Conservation (phyloP, 345 rosid genomes). For the Durio zibethinus region DNA sequence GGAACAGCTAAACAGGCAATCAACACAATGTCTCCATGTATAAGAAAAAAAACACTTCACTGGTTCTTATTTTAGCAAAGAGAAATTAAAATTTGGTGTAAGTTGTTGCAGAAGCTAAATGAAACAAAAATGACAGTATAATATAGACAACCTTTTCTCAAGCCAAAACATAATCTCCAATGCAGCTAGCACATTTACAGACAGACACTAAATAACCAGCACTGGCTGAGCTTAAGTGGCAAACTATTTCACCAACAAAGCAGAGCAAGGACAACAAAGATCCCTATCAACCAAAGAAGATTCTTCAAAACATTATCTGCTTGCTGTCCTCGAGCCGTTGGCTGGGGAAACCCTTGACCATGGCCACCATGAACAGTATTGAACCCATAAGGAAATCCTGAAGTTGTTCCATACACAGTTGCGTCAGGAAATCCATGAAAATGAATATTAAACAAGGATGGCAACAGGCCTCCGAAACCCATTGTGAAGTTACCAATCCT, state of each 20-base stretch:
- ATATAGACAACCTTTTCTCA: not conserved
- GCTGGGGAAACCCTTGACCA: conserved; percentile 40
- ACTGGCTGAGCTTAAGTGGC: not conserved
- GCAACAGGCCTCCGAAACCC: conserved; percentile 74
- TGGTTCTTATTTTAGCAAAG: not conserved
- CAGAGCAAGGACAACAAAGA: conserved; percentile 50
- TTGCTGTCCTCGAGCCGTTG: conserved; percentile 37
- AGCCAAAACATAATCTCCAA: not conserved
- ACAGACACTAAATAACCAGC: not conserved
- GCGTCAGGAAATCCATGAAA: conserved; percentile 74
- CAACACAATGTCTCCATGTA: not conserved
- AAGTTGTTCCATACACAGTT: conserved; percentile 53
- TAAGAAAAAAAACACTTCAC: not conserved
- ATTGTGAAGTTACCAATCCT: conserved; percentile 68
- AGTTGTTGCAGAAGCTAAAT: not conserved
- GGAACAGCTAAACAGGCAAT: not conserved
- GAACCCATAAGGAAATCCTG: conserved; percentile 59
- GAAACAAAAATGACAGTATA: not conserved
- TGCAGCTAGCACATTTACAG: not conserved
- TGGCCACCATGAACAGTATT: conserved; percentile 54
- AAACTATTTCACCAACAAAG: conserved; percentile 42
- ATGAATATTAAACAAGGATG: conserved; percentile 71
- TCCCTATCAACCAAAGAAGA: conserved; percentile 47
- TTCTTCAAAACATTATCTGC: conserved; percentile 57
- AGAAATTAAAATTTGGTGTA: not conserved